A percentile compares a stretch with the other conserved stretches of the same genome.
These are phyloP conservation scores for Microcyclosporella mali DNA, from an alignment of 2,329 filamentous ascomycete species.

Conservation along the genomic window DNA sequence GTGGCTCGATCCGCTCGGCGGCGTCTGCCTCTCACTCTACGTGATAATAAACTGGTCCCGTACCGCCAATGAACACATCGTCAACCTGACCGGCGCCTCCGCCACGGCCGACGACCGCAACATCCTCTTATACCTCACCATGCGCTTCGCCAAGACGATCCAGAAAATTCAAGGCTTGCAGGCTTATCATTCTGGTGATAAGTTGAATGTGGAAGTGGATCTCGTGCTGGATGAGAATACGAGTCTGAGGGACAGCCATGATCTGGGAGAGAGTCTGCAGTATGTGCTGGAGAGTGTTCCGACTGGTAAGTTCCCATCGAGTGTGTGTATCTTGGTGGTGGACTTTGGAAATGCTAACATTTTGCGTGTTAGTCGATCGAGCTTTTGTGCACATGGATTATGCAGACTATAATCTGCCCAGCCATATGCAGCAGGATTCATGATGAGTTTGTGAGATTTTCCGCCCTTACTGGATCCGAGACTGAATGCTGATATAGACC, in stretches of 20 bases:
- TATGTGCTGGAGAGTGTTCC: slow-evolving; percentile 82
- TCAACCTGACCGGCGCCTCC: slow-evolving; percentile 71
- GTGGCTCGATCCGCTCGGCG: slow-evolving; percentile 79
- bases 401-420: slow-evolving; percentile 45
- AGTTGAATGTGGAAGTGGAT: slow-evolving; percentile 76
- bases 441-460: slow-evolving; percentile 1
- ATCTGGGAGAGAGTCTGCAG: slow-evolving; percentile 69
- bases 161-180: slow-evolving; percentile 77
- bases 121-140: slow-evolving; percentile 80
- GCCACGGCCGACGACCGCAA: slow-evolving; percentile 77
- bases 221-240: slow-evolving; percentile 74
- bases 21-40: slow-evolving; percentile 68
- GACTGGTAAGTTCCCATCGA: slow-evolving; percentile 46
- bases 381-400: slow-evolving; percentile 51
- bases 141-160: slow-evolving; percentile 87
- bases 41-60: slow-evolving; percentile 75
- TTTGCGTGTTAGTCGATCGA: slow-evolving; percentile 40
- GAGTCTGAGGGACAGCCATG: slow-evolving; percentile 71
- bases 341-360: neutral
- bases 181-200: slow-evolving; percentile 79
- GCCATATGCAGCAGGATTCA: slow-evolving; percentile 45
- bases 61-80: slow-evolving; percentile 70
- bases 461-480: no score
- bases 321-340: neutral
- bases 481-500: no score